Evolutionary conservation across 176 grass and related monocot genomes (phyloP).

Genomic region (Thalia dealbata): DNA sequence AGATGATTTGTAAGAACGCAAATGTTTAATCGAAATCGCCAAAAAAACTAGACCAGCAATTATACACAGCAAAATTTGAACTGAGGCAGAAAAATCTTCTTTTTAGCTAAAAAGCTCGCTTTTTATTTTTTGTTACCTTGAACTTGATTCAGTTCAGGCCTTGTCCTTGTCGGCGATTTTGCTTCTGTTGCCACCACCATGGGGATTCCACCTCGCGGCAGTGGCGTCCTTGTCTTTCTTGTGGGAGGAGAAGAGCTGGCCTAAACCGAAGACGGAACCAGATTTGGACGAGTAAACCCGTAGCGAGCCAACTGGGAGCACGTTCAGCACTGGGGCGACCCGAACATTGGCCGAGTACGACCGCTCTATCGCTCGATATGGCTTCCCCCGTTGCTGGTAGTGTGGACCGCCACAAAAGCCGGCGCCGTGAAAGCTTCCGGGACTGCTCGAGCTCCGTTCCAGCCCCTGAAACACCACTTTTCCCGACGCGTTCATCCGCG

Average conservation of each 20-base stretch:
- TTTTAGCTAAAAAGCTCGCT: not conserved
- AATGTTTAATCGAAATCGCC: not conserved
- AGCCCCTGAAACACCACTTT: constrained; percentile 18
- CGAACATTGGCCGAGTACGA: constrained; percentile 6
- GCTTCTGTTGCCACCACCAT: not conserved
- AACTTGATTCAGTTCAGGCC: not conserved
- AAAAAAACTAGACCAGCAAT: not conserved
- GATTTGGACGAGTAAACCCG: not conserved
- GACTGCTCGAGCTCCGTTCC: constrained; percentile 19
- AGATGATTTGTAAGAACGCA: not conserved
- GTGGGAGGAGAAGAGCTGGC: constrained; percentile 1
- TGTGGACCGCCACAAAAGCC: not conserved
- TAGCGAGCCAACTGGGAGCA: constrained; percentile 1
- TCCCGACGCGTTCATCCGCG: constrained; percentile 18
- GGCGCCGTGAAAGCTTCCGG: constrained; percentile 1
- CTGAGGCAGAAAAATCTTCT: not conserved
- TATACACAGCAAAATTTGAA: constrained; percentile 8
- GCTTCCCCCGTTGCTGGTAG: not conserved
- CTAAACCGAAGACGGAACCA: constrained; percentile 11
- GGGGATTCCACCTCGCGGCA: not conserved
- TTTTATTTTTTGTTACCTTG: not conserved
- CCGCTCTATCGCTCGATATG: constrained; percentile 10
- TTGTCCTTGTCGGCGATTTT: not conserved
- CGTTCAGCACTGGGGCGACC: constrained; percentile 13
- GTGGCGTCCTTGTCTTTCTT: constrained; percentile 1